phyloP scores from a whole-genome alignment of 208 protist species.

The Eutreptiella sp. region DNA sequence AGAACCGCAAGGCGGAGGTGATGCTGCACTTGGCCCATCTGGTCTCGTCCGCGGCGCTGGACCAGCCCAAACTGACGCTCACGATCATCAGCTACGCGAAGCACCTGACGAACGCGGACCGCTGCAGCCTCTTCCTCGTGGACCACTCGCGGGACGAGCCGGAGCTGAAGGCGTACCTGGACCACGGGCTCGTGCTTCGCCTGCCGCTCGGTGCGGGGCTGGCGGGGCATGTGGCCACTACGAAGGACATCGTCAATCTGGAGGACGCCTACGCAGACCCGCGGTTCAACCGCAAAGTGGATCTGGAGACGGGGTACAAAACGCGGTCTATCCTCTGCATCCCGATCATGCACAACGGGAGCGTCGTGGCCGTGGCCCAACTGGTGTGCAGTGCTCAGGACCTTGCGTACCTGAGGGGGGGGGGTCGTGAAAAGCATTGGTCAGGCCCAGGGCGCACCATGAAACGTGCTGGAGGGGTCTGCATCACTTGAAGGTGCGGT shows the following conservation, averaged over 20 bases:
- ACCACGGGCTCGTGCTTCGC: background rate
- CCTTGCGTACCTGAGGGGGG: no score
- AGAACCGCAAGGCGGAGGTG: no score
- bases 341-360: background rate
- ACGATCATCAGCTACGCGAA: no score
- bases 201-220: conserved; percentile 13
- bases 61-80: no score
- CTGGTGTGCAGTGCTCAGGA: no score
- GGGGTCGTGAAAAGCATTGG: no score
- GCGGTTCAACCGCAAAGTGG: conserved; percentile 29
- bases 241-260: conserved; percentile 1
- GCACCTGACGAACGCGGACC: no score
- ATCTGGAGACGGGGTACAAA: conserved; percentile 22
- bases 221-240: conserved; percentile 23
- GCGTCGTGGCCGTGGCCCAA: conserved; percentile 59
- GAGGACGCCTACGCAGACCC: conserved; percentile 19
- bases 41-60: no score
- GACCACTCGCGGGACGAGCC: background rate
- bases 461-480: no score
- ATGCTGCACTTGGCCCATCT: no score
- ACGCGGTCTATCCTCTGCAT: conserved; percentile 15
- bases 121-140: background rate
- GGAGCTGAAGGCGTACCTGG: background rate
- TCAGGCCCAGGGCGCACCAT: no score
- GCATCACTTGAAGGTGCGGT: no score